phyloP scores from a whole-genome alignment of 2,329 filamentous ascomycete genomes.

The Catunica adiposa region DNA sequence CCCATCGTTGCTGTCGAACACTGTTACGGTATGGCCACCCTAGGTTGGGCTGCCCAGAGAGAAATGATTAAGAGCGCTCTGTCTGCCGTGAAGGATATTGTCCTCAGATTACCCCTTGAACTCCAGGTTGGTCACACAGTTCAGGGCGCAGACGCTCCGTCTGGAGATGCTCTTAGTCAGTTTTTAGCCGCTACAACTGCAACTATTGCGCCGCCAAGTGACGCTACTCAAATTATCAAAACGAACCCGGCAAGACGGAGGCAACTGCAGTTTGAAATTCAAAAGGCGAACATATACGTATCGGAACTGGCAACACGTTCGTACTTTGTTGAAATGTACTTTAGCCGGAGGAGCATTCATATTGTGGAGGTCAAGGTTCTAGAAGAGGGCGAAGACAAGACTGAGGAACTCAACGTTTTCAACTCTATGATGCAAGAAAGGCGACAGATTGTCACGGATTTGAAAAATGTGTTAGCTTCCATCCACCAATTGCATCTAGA shows the following conservation, averaged over 20 bases:
- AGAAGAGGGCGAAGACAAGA: constrained; percentile 23
- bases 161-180: constrained; percentile 18
- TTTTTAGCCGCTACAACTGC: constrained; percentile 25
- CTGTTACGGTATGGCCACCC: constrained; percentile 60
- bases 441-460: constrained; percentile 64
- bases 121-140: constrained; percentile 37
- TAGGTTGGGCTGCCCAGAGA: constrained; percentile 66
- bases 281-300: constrained; percentile 78
- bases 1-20: constrained; percentile 63
- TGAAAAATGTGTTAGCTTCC: constrained; percentile 56
- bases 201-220: constrained; percentile 28
- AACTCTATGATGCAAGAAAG: constrained; percentile 57
- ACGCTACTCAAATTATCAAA: constrained; percentile 33
- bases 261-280: constrained; percentile 65
- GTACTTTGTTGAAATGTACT: constrained; percentile 75
- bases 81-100: constrained; percentile 49
- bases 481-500: constrained; percentile 80
- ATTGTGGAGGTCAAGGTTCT: constrained; percentile 22
- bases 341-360: constrained; percentile 55
- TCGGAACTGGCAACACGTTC: constrained; percentile 68
- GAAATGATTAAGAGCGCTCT: constrained; percentile 55
- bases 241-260: constrained; percentile 34
- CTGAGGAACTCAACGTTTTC: constrained; percentile 34
- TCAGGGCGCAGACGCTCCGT: constrained; percentile 18
- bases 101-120: constrained; percentile 51